Base-by-base conservation (phyloP, 2,329 filamentous ascomycete species). In the Rhytidhysteron rufulum region DNA sequence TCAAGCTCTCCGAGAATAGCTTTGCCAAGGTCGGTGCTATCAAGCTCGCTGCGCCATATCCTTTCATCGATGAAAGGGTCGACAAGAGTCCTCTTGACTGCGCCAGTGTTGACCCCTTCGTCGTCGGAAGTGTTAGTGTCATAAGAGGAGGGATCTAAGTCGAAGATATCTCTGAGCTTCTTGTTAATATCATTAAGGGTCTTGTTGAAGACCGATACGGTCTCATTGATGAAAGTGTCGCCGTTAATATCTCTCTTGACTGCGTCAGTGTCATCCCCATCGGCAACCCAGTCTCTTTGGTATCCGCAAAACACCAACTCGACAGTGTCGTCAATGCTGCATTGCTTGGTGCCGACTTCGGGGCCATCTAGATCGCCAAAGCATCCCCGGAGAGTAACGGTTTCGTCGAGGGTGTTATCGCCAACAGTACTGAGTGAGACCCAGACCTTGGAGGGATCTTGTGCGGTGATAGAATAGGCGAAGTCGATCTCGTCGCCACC, bases 391-490 rank as follows among this genome's bases (percentile, higher is more conserved):
- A 60, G 49, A 4, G 44, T 34, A 19, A 52, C 7, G 8, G 44
- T 42, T 31, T 40, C 34, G 27, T 43, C 48, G 55, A 62, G 63
- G 33, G 64, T 62, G 49, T 65, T 62, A 37, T 63, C 63, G 43
- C 63, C 50, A 37, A 66, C 59, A 33, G 58, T 56, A 51, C 57
- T 62, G 47, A 72, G 49, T 37, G 70, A 67, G 41, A 71, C 71
- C 50, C 62, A 68, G 41, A 68, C 51, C 37, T 47, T 62, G 43
- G 34, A 57, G 43, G 50, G 53, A 40, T 63, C 58, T 40, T 57
- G 48, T 40, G 25, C 6, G 24, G 62, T 58, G 49, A 51, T 61
- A 34, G 63, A 64, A 50, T 66, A 67, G 50, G 36, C 35, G 10
- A 43, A 31, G 24, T 25, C 27, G 27, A 43, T 19, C 17, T 35